These are phyloP conservation scores for Gynostemma pentaphyllum DNA, from an alignment of 306 rosid species.

Conservation along the genomic window DNA sequence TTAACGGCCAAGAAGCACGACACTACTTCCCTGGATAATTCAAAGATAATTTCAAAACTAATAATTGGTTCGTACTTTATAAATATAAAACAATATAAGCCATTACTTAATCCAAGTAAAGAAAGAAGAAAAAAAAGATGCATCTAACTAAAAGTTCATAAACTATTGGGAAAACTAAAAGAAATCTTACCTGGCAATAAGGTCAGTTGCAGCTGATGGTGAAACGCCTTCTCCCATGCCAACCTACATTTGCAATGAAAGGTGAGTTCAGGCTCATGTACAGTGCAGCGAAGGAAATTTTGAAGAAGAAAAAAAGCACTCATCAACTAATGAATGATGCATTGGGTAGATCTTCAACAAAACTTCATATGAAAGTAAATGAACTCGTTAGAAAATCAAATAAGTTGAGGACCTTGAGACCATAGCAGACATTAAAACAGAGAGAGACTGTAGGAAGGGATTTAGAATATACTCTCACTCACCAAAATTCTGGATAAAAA, in stretches of 20 bases:
- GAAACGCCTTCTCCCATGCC: conserved; percentile 99
- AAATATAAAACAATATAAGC: not conserved
- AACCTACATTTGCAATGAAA: conserved; percentile 44
- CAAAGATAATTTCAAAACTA: not conserved
- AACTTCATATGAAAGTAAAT: not conserved
- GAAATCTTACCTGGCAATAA: conserved; percentile 96
- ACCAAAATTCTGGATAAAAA: conserved; percentile 77
- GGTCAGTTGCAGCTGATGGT: conserved; percentile 98
- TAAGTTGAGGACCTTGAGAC: not conserved
- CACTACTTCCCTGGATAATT: not conserved
- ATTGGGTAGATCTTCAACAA: not conserved
- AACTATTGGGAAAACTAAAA: conserved; percentile 19
- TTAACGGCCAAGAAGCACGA: not conserved
- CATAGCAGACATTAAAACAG: not conserved
- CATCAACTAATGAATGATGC: not conserved
- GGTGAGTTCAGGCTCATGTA: conserved; percentile 12
- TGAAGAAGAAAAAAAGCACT: not conserved
- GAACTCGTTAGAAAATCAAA: not conserved
- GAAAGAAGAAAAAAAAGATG: conserved; percentile 9
- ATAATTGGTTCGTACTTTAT: not conserved
- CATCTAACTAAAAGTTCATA: conserved; percentile 3
- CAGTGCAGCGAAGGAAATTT: not conserved
- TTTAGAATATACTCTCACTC: conserved; percentile 4
- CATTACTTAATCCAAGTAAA: not conserved
- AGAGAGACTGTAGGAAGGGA: not conserved